Base-by-base conservation (phyloP, 192 early-diverging fungal genomes). In the Pilaira anomala region DNA sequence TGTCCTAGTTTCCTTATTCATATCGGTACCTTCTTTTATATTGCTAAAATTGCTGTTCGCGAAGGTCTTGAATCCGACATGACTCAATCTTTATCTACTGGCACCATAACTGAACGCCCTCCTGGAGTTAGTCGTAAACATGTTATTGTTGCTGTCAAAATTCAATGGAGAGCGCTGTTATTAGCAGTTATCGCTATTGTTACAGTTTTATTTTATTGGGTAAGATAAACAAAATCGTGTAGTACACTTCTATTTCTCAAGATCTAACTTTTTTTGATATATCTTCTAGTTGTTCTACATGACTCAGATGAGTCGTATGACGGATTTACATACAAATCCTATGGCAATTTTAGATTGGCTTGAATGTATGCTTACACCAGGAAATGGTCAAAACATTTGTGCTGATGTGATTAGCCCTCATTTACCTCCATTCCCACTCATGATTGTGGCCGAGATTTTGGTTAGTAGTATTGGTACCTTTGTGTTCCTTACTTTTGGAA, bases 161-260 rank as follows among this genome's bases (percentile, higher is more conserved):
- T 83, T 22, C 81, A 83, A 51, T 83, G 81, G 81, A 74, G 81
- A 19, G 81, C 79, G 5, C 67, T 80, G 9, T 39, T 83, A 45
- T 55, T 83, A 42, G 79, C 79, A 0, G 22, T 80, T 14, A 56
- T 60, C 33, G 60, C 77, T 2, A 55, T 78, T 9, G 6, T 55
- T 3, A 54, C 68, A 6, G 77, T 79, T n/a, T 68, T 75, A 8
- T 80, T 83, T 48, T 83, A 83, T 59, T 80, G 79, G 81, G 70
- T 72, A 57, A 50, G n/a, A n/a, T n/a, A n/a, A 19, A 1, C 12
- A 2, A 54, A 8, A 54, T 1, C 14, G 7, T 22, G 7, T 56
- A 26, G 3, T 36, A 26, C 13, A 22, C 1, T 48, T 25, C 19
- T 40, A 41, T 25, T 24, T 51, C 42, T 6, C 42, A 16, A n/a